Evolutionary conservation across 2,329 filamentous ascomycete genomes (phyloP).

Genomic region (Macrophomina pseudophaseolina): DNA sequence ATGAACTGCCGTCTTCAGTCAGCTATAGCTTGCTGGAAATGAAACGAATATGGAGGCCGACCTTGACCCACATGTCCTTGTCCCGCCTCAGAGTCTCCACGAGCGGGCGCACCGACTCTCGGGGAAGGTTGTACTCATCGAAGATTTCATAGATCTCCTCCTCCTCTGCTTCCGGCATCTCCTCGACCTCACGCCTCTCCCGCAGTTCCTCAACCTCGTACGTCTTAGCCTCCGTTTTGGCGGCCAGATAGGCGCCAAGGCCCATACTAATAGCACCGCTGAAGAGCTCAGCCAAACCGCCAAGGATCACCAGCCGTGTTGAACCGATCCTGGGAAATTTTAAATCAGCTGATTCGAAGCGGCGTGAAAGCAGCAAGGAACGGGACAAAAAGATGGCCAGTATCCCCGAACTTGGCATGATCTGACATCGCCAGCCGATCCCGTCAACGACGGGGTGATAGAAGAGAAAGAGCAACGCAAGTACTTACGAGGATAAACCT

Average conservation of each 20-base stretch:
- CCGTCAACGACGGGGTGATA: background rate
- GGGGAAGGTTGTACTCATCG: constrained; percentile 56
- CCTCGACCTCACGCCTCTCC: constrained; percentile 52
- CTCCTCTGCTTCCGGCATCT: constrained; percentile 53
- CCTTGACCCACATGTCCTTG: constrained; percentile 55
- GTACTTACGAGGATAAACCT: constrained; percentile 61
- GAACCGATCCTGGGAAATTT: constrained; percentile 29
- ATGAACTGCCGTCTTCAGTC: constrained; percentile 51
- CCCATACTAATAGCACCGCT: constrained; percentile 80
- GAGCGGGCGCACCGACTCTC: constrained; percentile 50
- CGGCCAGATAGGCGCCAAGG: constrained; percentile 73
- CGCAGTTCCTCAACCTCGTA: constrained; percentile 57
- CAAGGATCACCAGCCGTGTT: constrained; percentile 53
- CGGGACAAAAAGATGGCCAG: background rate
- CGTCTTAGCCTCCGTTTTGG: constrained; percentile 60
- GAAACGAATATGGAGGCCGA: constrained; percentile 28
- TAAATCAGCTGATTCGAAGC: background rate
- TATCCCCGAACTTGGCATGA: background rate
- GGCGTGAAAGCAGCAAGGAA: background rate
- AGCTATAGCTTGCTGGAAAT: background rate
- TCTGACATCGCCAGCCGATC: background rate
- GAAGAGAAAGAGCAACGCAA: background rate
- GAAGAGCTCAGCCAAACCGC: constrained; percentile 75
- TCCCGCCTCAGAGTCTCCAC: constrained; percentile 57
- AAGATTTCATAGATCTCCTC: constrained; percentile 53